Evolutionary conservation across 2,329 filamentous ascomycete genomes (phyloP), one percentile per base, ranked within the genome.

Genomic region (Epichloe coenophiala): DNA sequence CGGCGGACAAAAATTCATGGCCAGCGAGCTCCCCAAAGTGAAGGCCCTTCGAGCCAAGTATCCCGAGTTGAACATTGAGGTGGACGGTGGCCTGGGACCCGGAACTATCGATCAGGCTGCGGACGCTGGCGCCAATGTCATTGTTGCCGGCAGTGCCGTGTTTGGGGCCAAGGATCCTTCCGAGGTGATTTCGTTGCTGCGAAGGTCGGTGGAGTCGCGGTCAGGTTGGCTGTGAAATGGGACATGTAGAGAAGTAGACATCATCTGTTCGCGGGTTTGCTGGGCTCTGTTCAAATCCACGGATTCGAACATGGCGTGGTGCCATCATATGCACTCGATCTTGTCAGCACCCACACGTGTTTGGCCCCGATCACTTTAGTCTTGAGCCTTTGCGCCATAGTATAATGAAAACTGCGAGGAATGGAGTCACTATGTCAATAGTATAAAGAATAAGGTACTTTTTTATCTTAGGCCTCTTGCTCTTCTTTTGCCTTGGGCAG

Each of bases 1-100:
- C 64, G 93, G 93, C 55, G 93, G 93, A 6, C 93, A 98, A 66
- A 96, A 95, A 64, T 98, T 98, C 75, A 97, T 97, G 89, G 83
- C 88, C 12, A 88, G 87, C 6, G 88, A 95, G 71, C 80, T 98
- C 58, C 89, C 91, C 63, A 98, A 98, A 72, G 93, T 98, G 23
- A 71, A 84, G 57, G 88, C 84, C 39, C 75, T 98, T 59, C 81
- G 93, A 53, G 72, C 83, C 63, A 81, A 80, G 61, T 98, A 97
- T 65, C 91, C 93, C 2, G 78, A 95, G 5, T 72, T 98, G 55
- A 93, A 96, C 71, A 98, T 98, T 61, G 93, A 98, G 70, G 91
- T 98, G 40, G 93, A 98, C 65, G 93, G 93, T 49, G 93, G 93
- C 3, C 69, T 98, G 43, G 89, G 88, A 1, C 82, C 88, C 49